phyloP scores from a whole-genome alignment of 2,329 filamentous ascomycete genomes.

The Elsinoe arachidis region DNA sequence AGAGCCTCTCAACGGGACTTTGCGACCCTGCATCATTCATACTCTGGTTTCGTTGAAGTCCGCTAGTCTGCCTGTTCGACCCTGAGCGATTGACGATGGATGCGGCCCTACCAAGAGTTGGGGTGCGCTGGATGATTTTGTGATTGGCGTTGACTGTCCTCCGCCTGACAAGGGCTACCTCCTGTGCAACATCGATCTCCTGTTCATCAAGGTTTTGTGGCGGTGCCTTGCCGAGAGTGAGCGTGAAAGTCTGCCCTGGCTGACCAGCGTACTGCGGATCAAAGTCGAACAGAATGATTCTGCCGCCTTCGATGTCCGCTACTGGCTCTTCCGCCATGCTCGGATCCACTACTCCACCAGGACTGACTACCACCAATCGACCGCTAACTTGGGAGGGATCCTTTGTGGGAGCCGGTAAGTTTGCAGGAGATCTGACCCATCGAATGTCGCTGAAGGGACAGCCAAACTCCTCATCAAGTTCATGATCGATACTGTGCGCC shows the following conservation, averaged over 20 bases:
- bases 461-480: constrained; percentile 31
- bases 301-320: constrained; percentile 29
- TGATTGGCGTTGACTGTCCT: constrained; percentile 29
- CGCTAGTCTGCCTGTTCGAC: neutral
- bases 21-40: neutral
- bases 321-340: constrained; percentile 24
- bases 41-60: neutral
- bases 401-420: constrained; percentile 21
- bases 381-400: constrained; percentile 25
- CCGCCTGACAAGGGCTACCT: constrained; percentile 28
- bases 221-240: constrained; percentile 28
- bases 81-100: constrained; percentile 21
- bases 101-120: constrained; percentile 27
- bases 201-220: constrained; percentile 28
- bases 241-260: constrained; percentile 28
- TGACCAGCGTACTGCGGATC: constrained; percentile 29
- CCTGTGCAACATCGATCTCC: constrained; percentile 26
- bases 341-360: constrained; percentile 26
- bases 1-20: constrained; percentile 7
- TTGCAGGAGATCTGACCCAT: constrained; percentile 28
- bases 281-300: constrained; percentile 30
- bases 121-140: constrained; percentile 25
- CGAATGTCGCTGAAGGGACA: constrained; percentile 29
- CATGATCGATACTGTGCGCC: constrained; percentile 31
- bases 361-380: constrained; percentile 29